Evolutionary conservation across 495 filamentous ascomycete species (phyloP).

Genomic region (Neurospora africana): DNA sequence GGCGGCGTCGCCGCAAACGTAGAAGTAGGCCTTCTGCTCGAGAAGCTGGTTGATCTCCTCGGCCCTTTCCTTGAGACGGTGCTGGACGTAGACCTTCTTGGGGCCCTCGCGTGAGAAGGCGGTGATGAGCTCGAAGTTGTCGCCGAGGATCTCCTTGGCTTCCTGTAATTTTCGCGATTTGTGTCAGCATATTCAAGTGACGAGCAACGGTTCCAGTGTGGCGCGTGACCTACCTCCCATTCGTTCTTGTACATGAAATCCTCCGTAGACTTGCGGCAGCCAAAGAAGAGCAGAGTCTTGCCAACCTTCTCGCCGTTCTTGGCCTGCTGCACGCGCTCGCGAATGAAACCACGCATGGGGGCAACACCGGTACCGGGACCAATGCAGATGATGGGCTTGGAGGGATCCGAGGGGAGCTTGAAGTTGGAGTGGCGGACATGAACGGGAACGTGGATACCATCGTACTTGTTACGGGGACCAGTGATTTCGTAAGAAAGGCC

Average conservation of each 20-base stretch:
- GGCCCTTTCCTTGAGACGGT: constrained; percentile 73
- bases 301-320: constrained; percentile 77
- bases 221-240: constrained; percentile 65
- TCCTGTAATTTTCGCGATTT: constrained; percentile 38
- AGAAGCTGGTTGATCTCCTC: constrained; percentile 81
- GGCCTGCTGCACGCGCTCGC: constrained; percentile 77
- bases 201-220: too few species aligned
- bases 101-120: constrained; percentile 83
- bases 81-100: constrained; percentile 95
- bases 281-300: constrained; percentile 86
- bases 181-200: constrained; percentile 1
- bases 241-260: constrained; percentile 90
- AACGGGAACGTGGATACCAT: constrained; percentile 90
- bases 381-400: constrained; percentile 89
- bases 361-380: constrained; percentile 96
- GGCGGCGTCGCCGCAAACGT: constrained; percentile 95
- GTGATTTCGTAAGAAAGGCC: constrained; percentile 81
- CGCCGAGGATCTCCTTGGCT: constrained; percentile 71
- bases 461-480: constrained; percentile 92
- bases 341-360: constrained; percentile 89
- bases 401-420: constrained; percentile 92
- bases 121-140: constrained; percentile 75
- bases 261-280: constrained; percentile 72
- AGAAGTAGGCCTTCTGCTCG: constrained; percentile 82
- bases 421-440: constrained; percentile 98